Evolutionary conservation across 2,329 filamentous ascomycete species (phyloP), one percentile per base, ranked within the genome.

Genomic region (Alternaria sp.): DNA sequence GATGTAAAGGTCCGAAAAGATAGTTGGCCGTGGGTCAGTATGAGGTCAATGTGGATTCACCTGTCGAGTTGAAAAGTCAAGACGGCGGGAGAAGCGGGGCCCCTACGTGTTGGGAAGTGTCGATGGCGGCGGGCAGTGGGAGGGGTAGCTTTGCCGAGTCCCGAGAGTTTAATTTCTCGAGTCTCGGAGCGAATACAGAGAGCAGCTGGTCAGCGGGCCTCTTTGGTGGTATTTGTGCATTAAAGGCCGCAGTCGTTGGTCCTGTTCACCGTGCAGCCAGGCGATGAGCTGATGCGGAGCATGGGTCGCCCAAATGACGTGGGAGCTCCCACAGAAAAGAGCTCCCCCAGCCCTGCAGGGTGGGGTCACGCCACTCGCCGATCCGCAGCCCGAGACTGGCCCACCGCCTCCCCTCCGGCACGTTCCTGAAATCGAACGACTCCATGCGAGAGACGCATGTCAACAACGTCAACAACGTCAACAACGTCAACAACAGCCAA

Each of bases 31-130:
- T 66, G 67, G 60, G 63, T 61, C 61, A 58, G 55, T 66, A 69
- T 69, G 67, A 68, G 67, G 65, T 67, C 67, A 68, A 68, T 56
- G 63, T 68, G 62, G 62, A 56, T 62, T 56, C 50, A 49, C 21
- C 41, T 51, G 60, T 60, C 55, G 61, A 55, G 60, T 56, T 48
- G 51, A 56, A 65, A 66, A 65, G 51, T 54, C 54, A 56, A 50
- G 55, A 55, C 51, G 56, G 51, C 44, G 65, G 60, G 61, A 62
- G 56, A 45, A 59, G 57, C 65, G 62, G 67, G 67, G 66, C 62
- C 66, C 62, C 46, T 51, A 59, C 51, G 56, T 65, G 66, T 70
- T 70, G 67, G 60, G 62, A 59, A 69, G 62, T 61, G 62, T 57
- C 54, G 46, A 57, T 46, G 49, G 42, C 36, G 41, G 49, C 39